Evolutionary conservation across 1,139 yeast species (phyloP).

Genomic region (Nematodospora anomalae): DNA sequence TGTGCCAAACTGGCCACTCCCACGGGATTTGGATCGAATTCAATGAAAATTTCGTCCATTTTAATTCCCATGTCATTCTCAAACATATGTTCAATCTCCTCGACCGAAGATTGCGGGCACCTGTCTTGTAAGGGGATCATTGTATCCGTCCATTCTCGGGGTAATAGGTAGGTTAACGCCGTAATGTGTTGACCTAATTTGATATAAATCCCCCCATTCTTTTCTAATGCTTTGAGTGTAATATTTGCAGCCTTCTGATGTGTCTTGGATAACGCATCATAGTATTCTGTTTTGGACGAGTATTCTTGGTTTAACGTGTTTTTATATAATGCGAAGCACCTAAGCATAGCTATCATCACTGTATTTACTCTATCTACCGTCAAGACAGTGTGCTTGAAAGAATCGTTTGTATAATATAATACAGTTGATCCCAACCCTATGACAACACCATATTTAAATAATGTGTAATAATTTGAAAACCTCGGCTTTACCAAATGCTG

Average conservation of each 20-base stretch:
- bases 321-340: conserved; percentile 67
- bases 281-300: conserved; percentile 48
- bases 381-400: conserved; percentile 31
- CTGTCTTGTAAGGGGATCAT: conserved; percentile 91
- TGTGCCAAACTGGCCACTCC: conserved; percentile 98
- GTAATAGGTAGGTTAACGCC: conserved; percentile 87
- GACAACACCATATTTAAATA: conserved; percentile 31
- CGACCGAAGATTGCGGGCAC: conserved; percentile 79
- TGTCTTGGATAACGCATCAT: conserved; percentile 51
- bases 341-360: conserved; percentile 60
- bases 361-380: conserved; percentile 60
- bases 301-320: conserved; percentile 51
- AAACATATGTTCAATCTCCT: conserved; percentile 68
- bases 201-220: conserved; percentile 89
- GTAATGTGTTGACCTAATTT: conserved; percentile 93
- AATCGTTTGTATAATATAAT: conserved; percentile 37
- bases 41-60: conserved; percentile 64
- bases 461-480: conserved; percentile 4
- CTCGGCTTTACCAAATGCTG: conserved; percentile 1
- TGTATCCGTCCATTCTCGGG: conserved; percentile 92
- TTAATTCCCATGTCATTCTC: conserved; percentile 60
- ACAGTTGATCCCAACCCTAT: conserved; percentile 31
- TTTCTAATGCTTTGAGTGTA: conserved; percentile 75
- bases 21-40: conserved; percentile 71
- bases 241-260: conserved; percentile 78